These are phyloP conservation scores for Fraxinus angustifolia DNA, from an alignment of 305 asterid species.

Conservation along the genomic window DNA sequence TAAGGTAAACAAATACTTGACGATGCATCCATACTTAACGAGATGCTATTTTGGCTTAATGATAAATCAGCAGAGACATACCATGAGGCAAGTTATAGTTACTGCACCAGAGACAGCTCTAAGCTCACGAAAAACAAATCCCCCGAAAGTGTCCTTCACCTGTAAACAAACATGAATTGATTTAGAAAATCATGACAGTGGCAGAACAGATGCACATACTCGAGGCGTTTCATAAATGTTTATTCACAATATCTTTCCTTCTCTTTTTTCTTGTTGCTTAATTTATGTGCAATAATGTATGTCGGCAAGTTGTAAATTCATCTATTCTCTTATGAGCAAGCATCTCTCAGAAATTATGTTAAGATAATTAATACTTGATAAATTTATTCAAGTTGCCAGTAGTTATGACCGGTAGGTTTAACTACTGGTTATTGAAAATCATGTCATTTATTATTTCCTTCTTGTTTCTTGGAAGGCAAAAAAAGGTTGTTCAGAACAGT, in stretches of 20 bases:
- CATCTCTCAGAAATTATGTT: not conserved
- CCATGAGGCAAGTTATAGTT: slow-evolving; percentile 95
- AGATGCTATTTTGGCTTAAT: slow-evolving; percentile 19
- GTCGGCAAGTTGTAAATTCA: not conserved
- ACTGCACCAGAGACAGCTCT: slow-evolving; percentile 92
- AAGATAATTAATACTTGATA: not conserved
- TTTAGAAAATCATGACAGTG: slow-evolving; percentile 15
- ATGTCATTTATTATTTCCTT: not conserved
- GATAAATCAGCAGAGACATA: slow-evolving; percentile 40
- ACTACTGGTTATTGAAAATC: not conserved
- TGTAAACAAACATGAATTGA: slow-evolving; percentile 27
- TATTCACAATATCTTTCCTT: not conserved
- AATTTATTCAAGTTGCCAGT: not conserved
- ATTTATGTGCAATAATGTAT: not conserved
- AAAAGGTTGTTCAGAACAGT: not conserved
- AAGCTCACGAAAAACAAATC: slow-evolving; percentile 76
- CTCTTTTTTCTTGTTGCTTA: not conserved
- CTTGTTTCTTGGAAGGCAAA: not conserved
- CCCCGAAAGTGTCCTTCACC: slow-evolving; percentile 65
- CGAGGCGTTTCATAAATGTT: not conserved
- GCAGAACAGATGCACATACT: slow-evolving; percentile 17
- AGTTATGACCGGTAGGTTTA: not conserved
- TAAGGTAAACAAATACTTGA: not conserved
- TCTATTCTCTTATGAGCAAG: not conserved
- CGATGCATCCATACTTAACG: not conserved